Conservation (phyloP, 176 grass and related monocot genomes). For the Oryza meridionalis region DNA sequence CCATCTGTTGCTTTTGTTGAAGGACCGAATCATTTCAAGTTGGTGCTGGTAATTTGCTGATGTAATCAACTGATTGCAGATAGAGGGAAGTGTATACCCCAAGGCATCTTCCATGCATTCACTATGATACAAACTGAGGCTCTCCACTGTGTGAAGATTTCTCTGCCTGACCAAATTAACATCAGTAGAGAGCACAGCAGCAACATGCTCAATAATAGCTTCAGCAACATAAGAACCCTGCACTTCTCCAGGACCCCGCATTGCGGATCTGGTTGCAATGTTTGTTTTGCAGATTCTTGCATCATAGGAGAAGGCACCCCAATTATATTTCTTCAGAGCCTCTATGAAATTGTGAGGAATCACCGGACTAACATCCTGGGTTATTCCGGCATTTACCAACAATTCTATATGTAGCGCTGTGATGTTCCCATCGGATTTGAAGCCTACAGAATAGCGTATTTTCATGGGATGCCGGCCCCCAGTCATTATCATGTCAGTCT, state of each 20-base stretch:
- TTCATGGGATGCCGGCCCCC: conserved; percentile 99
- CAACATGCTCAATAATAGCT: conserved; percentile 89
- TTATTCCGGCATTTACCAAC: conserved; percentile 83
- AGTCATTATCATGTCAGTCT: conserved; percentile 87
- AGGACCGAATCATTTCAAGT: conserved; percentile 58
- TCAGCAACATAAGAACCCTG: conserved; percentile 95
- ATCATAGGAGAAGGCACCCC: conserved; percentile 94
- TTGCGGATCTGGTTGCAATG: conserved; percentile 73
- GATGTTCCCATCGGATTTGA: conserved; percentile 84
- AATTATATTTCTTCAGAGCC: conserved; percentile 88
- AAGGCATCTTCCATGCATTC: conserved; percentile 63
- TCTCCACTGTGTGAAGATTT: conserved; percentile 89
- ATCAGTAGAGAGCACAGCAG: conserved; percentile 66
- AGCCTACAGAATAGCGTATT: conserved; percentile 88
- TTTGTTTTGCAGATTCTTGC: conserved; percentile 91
- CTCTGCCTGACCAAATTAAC: conserved; percentile 66
- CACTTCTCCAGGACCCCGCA: conserved; percentile 91
- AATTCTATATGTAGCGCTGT: conserved; percentile 92
- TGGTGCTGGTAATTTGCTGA: conserved; percentile 49
- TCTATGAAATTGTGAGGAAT: conserved; percentile 79
- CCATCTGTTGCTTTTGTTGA: conserved; percentile 82
- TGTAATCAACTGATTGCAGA: conserved; percentile 63
- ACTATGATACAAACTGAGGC: conserved; percentile 74
- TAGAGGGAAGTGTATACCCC: conserved; percentile 76
- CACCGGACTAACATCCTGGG: conserved; percentile 62